Percentiles rank a stretch among this genome's conserved stretches.
phyloP scores from a whole-genome alignment of 257 asterid species.

The Euphrasia confusa region DNA sequence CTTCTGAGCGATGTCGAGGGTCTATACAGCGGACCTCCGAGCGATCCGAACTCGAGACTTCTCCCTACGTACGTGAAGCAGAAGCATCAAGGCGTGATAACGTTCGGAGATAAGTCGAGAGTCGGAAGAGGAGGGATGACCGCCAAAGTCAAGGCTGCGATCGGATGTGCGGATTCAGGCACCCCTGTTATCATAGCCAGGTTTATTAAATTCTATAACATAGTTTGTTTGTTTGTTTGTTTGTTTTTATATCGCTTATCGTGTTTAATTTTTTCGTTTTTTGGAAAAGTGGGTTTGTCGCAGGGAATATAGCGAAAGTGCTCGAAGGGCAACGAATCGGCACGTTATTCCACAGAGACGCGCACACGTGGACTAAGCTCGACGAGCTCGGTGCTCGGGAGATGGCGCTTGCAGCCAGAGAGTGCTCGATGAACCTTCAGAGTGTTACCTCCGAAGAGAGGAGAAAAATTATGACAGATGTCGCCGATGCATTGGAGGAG shows the following conservation, averaged over 20 bases:
- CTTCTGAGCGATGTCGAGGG: conserved; percentile 84
- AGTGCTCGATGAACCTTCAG: conserved; percentile 56
- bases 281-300: conserved; percentile 56
- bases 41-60: conserved; percentile 63
- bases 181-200: conserved; percentile 77
- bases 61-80: conserved; percentile 60
- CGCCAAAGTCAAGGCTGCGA: conserved; percentile 88
- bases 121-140: conserved; percentile 93
- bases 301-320: conserved; percentile 54
- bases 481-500: conserved; percentile 65
- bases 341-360: conserved; percentile 72
- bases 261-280: conserved; percentile 22
- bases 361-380: conserved; percentile 46
- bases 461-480: conserved; percentile 51
- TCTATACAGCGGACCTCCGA: conserved; percentile 81
- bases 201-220: conserved; percentile 24
- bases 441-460: conserved; percentile 34
- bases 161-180: conserved; percentile 59
- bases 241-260: neutral
- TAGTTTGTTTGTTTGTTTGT: neutral
- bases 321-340: conserved; percentile 62
- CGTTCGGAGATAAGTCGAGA: conserved; percentile 84
- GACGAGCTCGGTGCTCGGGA: conserved; percentile 48
- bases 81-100: conserved; percentile 49
- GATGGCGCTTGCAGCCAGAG: conserved; percentile 82